Evolutionary conservation across 2,329 filamentous ascomycete genomes (phyloP), one percentile per base, ranked within the genome.

Genomic region (Cladosporium sp.): DNA sequence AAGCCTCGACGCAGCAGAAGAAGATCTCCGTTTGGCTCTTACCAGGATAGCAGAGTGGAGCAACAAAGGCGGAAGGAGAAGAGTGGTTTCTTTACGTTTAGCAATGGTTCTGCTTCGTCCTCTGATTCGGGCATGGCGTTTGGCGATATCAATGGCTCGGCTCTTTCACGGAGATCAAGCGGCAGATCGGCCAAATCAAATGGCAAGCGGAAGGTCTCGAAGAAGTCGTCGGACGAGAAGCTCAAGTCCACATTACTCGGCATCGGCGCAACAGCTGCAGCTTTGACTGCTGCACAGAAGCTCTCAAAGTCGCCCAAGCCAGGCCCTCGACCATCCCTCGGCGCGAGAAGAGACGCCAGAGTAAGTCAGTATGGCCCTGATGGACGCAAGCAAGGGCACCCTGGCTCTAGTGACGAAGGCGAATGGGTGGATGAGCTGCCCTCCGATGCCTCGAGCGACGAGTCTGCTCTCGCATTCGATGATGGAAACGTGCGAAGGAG

Each of bases 401-500:
- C 64, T 40, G 64, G 66, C 42, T 75, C 49, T 8, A 47, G 73
- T 20, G 78, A 80, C 22, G 82, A 84, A 20, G 82, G 83, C 30
- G 81, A 74, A 19, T 86, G 84, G 84, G 80, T 84, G 63, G 82
- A 83, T 61, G 78, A 72, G 61, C 59, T 69, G 9, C 66, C 79
- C n/a, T 80, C 80, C 49, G 82, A 82, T 30, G 75, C 75, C n/a
- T 79, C 76, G 36, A 84, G 81, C 69, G 74, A 80, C 49, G 80
- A 82, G 22, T 83, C 81, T 30, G 83, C 74, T 25, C 77, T 89
- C 56, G 85, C 85, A 1, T 89, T 86, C 65, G 86, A 86, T 42
- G 79, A 78, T 49, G 73, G 73, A 36, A 69, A 70, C 25, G 65
- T 68, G 4, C 30, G 22, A 54, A 73, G 70, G 30, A 54, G 30